Conservation (phyloP, 2,329 filamentous ascomycete genomes). For the Colletotrichum limetticola region DNA sequence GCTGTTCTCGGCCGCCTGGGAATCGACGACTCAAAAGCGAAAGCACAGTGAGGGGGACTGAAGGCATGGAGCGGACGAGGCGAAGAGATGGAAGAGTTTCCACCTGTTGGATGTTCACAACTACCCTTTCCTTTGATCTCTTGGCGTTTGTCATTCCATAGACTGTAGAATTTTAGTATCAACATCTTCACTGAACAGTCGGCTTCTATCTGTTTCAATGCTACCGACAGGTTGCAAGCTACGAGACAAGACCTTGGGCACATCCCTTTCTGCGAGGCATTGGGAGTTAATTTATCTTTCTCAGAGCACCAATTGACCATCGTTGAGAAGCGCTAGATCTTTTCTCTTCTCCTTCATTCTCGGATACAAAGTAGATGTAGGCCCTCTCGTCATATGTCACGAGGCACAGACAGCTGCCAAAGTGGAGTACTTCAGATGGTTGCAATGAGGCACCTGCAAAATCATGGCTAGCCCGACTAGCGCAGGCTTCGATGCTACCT, state of each 20-base stretch:
- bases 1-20: neutral
- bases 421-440: neutral
- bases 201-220: too few relatives aligned
- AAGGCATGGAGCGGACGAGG: too few relatives aligned
- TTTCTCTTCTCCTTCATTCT: too few relatives aligned
- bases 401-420: neutral
- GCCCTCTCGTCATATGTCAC: neutral
- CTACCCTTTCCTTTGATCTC: neutral
- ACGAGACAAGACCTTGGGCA: too few relatives aligned
- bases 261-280: too few relatives aligned
- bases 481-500: neutral
- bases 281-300: too few relatives aligned
- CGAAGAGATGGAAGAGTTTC: too few relatives aligned
- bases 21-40: neutral
- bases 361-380: too few relatives aligned
- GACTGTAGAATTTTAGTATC: neutral
- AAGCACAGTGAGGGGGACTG: neutral
- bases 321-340: too few relatives aligned
- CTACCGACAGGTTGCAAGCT: accelerated
- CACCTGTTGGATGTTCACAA: neutral
- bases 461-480: neutral
- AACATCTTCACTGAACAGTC: too few relatives aligned
- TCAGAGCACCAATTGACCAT: too few relatives aligned
- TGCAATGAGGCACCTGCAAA: neutral
- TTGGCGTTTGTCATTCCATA: neutral